phyloP scores from a whole-genome alignment of 2,329 filamentous ascomycete species.

The Thielaviopsis euricoi region DNA sequence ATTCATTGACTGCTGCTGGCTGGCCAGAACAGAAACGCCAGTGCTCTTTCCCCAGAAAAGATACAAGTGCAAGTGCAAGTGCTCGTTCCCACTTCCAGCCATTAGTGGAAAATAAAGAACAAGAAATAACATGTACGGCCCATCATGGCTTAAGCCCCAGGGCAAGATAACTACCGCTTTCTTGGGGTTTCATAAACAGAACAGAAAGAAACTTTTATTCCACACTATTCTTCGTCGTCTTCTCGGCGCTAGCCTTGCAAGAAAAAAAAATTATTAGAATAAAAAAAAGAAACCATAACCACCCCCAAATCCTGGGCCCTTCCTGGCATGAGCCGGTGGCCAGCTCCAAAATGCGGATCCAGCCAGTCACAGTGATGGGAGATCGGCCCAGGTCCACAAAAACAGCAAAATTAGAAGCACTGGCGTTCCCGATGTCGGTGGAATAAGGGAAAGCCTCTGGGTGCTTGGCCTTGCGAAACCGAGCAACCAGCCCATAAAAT shows the following conservation, averaged over 20 bases:
- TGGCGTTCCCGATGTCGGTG: conserved; percentile 11
- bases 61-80: not conserved
- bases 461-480: not conserved
- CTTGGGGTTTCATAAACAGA: too few species aligned
- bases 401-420: conserved; percentile 2
- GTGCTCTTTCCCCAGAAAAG: not conserved
- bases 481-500: not conserved
- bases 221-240: too few species aligned
- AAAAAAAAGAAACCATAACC: too few species aligned
- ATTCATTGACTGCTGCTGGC: too few species aligned
- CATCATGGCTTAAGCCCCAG: too few species aligned
- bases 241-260: too few species aligned
- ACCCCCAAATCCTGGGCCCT: not conserved
- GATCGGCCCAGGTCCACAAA: conserved; percentile 9
- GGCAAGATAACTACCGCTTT: too few species aligned
- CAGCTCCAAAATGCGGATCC: not conserved
- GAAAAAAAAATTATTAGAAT: not conserved
- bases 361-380: conserved; percentile 7
- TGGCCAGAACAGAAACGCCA: not conserved
- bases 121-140: too few species aligned
- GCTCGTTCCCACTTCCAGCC: not conserved
- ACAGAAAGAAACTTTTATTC: too few species aligned
- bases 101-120: too few species aligned
- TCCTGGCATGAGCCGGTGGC: not conserved
- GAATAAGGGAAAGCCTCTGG: not conserved